Evolutionary conservation across 257 asterid species (phyloP).

Genomic region (Nicotiana sylvestris): DNA sequence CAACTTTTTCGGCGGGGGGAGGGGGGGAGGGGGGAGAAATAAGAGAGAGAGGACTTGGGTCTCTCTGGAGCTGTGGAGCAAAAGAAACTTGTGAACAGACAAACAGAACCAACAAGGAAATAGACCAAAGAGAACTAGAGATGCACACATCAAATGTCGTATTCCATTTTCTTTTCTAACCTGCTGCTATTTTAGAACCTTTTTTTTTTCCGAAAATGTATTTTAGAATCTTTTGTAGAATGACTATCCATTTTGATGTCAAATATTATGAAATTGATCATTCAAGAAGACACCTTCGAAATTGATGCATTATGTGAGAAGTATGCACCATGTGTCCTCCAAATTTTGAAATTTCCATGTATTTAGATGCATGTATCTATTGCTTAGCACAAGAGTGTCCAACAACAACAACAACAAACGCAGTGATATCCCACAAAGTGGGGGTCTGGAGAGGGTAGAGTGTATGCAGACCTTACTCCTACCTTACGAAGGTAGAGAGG

Average conservation of each 20-base stretch:
- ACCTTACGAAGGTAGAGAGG: too few relatives aligned
- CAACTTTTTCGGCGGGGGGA: not conserved
- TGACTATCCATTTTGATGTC: not conserved
- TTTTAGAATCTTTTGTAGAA: not conserved
- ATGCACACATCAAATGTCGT: not conserved
- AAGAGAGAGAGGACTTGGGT: not conserved
- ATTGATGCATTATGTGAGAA: not conserved
- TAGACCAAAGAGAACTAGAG: not conserved
- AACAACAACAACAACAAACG: too few relatives aligned
- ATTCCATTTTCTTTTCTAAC: not conserved
- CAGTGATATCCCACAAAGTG: too few relatives aligned
- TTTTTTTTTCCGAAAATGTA: not conserved
- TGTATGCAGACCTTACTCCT: too few relatives aligned
- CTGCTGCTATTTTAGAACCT: not conserved
- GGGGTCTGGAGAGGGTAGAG: too few relatives aligned
- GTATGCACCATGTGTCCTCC: not conserved
- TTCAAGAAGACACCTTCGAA: not conserved
- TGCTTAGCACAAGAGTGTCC: not conserved
- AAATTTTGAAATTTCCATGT: not conserved
- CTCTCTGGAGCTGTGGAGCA: not conserved
- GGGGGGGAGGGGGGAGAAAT: too few relatives aligned
- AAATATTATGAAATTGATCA: not conserved
- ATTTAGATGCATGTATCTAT: not conserved
- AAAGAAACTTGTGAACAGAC: not conserved
- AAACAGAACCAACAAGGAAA: not conserved